phyloP scores from a whole-genome alignment of 1,139 yeast species.

The Kodamaea suecica region DNA sequence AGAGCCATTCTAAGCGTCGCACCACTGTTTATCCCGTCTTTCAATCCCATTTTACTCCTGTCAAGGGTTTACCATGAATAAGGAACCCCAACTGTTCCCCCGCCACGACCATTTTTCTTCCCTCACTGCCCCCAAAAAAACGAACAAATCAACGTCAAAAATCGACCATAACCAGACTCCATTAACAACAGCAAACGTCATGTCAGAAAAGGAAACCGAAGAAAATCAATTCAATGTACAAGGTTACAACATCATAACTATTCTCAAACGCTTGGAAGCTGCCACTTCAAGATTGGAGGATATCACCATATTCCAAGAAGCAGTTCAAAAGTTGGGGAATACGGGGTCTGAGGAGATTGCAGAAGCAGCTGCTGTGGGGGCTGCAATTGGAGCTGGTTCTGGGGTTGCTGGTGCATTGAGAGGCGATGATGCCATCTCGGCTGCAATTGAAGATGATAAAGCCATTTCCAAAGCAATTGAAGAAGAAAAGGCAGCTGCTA shows the following conservation, averaged over 20 bases:
- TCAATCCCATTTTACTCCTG: too few species aligned
- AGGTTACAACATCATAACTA: slow-evolving; percentile 78
- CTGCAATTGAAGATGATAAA: slow-evolving; percentile 29
- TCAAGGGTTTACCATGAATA: too few species aligned
- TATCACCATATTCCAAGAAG: slow-evolving; percentile 76
- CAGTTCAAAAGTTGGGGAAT: slow-evolving; percentile 21
- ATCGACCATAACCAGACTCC: too few species aligned
- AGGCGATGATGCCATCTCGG: slow-evolving; percentile 12
- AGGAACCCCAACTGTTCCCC: too few species aligned
- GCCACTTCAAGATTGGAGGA: slow-evolving; percentile 93
- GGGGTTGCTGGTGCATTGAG: slow-evolving; percentile 1
- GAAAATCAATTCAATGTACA: slow-evolving; percentile 61
- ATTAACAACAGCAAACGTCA: slow-evolving; percentile 1
- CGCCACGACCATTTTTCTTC: too few species aligned
- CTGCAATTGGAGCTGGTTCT: slow-evolving; percentile 11
- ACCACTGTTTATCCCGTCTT: too few species aligned
- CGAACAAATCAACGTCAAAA: background rate
- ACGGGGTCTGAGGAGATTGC: slow-evolving; percentile 5
- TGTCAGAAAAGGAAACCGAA: slow-evolving; percentile 32
- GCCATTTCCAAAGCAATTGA: slow-evolving; percentile 1
- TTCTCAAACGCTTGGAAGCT: slow-evolving; percentile 82
- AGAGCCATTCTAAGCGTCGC: too few species aligned
- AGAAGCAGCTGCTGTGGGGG: slow-evolving; percentile 11
- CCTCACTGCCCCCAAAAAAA: too few species aligned
- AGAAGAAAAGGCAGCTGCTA: background rate